phyloP scores from a whole-genome alignment of 805 yeast genomes.

The Suhomyces prunicola region DNA sequence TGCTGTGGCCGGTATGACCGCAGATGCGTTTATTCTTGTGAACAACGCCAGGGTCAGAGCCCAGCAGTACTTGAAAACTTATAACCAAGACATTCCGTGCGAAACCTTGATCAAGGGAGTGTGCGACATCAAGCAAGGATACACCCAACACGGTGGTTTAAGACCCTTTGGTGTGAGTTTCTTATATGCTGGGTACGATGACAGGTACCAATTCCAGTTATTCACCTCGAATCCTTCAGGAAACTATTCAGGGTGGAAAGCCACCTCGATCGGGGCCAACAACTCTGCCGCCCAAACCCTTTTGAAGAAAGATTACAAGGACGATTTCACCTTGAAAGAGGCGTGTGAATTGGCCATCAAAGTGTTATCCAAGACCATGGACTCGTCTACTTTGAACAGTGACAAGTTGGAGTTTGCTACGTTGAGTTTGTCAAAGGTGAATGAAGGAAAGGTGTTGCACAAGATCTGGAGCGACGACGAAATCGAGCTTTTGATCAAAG shows the following conservation, averaged over 20 bases:
- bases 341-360: constrained; percentile 88
- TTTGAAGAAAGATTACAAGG: constrained; percentile 91
- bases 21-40: constrained; percentile 91
- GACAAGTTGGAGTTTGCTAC: constrained; percentile 95
- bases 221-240: constrained; percentile 97
- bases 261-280: constrained; percentile 95
- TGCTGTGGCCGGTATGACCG: constrained; percentile 97
- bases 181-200: constrained; percentile 94
- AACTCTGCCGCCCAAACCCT: constrained; percentile 94
- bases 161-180: constrained; percentile 98
- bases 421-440: constrained; percentile 45
- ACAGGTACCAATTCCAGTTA: constrained; percentile 82
- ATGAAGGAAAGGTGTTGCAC: constrained; percentile 53
- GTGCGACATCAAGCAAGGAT: constrained; percentile 95
- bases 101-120: constrained; percentile 83
- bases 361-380: constrained; percentile 92
- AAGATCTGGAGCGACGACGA: constrained; percentile 80
- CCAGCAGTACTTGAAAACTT: constrained; percentile 79
- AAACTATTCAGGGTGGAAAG: constrained; percentile 97
- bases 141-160: constrained; percentile 97
- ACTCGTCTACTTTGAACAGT: constrained; percentile 75
- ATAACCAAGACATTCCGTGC: constrained; percentile 91
- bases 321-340: constrained; percentile 65
- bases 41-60: constrained; percentile 83
- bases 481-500: constrained; percentile 69